Base-by-base conservation (phyloP, 1,139 yeast genomes). In the Kodamaea alishanica region DNA sequence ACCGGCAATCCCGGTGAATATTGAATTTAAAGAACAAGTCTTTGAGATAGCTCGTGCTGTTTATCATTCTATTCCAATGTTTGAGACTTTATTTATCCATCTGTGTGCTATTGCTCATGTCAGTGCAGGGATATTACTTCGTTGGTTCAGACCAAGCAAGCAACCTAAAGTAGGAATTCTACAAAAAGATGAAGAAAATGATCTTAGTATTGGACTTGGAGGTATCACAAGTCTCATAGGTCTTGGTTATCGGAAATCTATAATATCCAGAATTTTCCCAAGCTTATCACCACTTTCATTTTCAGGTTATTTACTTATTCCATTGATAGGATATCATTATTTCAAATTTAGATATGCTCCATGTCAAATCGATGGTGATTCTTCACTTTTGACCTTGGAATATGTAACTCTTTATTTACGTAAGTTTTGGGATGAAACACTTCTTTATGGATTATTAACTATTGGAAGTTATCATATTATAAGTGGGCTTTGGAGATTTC, bases 1-100 rank as follows among this genome's bases (percentile, higher is more conserved):
- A 0, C 94, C 94, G 0, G 59, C 75, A 1, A 33, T 65, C 9
- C 51, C 54, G 8, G 46, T 79, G 6, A 74, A 80, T 1, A 43
- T 65, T 9, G 49, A 42, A 9, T 39, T 67, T 2, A 77, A 78
- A 8, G 76, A 81, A 42, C 81, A 81, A 38, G 54, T 81, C 10
- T 67, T 85, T 42, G 77, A 80, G 43, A 66, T 81, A 61, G 77
- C 82, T 0, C 64, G 89, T 34, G 74, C 80, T 7, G 54, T 85
- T 0, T 85, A 84, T 55, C 85, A 79, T 40, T 48, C 55, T 6
- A 58, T 70, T 2, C 73, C 81, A 0, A 48, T 62, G 1, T 59
- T 78, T 11, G 92, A 84, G 52, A 57, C 61, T 6, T 39, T 67
- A 0, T 50, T 75, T 23, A 73, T 81, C 0, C 59, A 71, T 37